Conservation (phyloP, 2,329 filamentous ascomycete genomes). For the Paecilomyces formosus region DNA sequence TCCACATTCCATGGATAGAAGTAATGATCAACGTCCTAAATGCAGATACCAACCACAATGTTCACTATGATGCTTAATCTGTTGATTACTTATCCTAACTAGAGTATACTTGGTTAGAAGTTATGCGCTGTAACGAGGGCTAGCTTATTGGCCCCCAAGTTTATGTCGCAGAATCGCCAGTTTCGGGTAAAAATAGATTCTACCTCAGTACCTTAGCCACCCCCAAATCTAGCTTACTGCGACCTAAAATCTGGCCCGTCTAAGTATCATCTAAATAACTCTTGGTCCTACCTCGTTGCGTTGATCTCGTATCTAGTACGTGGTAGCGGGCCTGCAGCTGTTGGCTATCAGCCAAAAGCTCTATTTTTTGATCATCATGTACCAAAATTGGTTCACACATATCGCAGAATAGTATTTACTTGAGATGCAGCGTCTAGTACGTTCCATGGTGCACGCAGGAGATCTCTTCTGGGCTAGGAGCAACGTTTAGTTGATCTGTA, state of each 20-base stretch:
- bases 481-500: not conserved
- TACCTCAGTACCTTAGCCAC: not conserved
- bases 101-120: not conserved
- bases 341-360: no score
- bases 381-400: no score
- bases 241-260: not conserved
- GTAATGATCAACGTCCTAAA: not conserved
- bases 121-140: not conserved
- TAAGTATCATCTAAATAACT: no score
- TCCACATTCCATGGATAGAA: not conserved
- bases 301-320: not conserved
- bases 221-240: not conserved
- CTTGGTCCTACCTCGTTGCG: not conserved
- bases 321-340: no score
- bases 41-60: no score
- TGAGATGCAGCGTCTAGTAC: not conserved
- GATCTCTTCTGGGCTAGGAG: not conserved
- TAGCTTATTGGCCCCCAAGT: not conserved
- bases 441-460: not conserved
- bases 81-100: no score
- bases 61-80: no score
- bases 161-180: not conserved
- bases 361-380: no score
- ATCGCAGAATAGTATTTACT: no score
- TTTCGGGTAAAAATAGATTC: not conserved